Percentiles rank a stretch among this genome's conserved stretches.
phyloP scores from a whole-genome alignment of 768 basidiomycete species.

The Boletus speciosus region DNA sequence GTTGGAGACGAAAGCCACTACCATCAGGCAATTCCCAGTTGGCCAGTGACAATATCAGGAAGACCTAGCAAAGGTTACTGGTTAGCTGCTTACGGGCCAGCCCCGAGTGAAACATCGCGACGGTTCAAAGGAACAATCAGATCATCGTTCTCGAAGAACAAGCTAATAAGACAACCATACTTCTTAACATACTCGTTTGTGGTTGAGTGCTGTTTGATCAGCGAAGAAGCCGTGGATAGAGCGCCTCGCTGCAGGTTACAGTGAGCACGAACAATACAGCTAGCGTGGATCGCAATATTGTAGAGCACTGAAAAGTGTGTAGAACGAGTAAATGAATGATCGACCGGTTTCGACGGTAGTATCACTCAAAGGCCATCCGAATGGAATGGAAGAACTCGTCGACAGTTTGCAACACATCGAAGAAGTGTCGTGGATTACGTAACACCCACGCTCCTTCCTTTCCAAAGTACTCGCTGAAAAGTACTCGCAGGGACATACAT shows the following conservation, averaged over 20 bases:
- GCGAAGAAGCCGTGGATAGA: slow-evolving; percentile 15
- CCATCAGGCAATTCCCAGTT: slow-evolving; percentile 9
- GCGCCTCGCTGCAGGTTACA: neutral
- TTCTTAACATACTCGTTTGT: slow-evolving; percentile 20
- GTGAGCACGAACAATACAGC: no score
- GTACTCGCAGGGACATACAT: slow-evolving; percentile 2
- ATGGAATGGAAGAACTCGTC: slow-evolving; percentile 3
- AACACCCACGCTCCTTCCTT: slow-evolving; percentile 9
- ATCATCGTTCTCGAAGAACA: slow-evolving; percentile 9
- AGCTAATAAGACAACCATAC: slow-evolving; percentile 19
- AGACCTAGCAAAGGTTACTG: slow-evolving; percentile 13
- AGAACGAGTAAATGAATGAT: slow-evolving; percentile 17
- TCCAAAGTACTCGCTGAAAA: slow-evolving; percentile 4
- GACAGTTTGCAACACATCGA: slow-evolving; percentile 17
- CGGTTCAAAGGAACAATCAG: slow-evolving; percentile 13
- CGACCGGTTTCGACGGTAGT: slow-evolving; percentile 21
- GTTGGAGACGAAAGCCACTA: slow-evolving; percentile 11
- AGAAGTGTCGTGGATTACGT: slow-evolving; percentile 27
- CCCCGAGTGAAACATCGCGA: slow-evolving; percentile 3
- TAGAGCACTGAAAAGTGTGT: no score
- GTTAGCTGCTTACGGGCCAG: slow-evolving; percentile 19
- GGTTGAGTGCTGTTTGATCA: slow-evolving; percentile 22
- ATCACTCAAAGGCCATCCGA: neutral
- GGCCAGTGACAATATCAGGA: slow-evolving; percentile 6
- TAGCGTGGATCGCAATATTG: no score